Evolutionary conservation across 1,139 yeast genomes (phyloP), one percentile per base, ranked within the genome.

Genomic region (Taphrina flavorubra): DNA sequence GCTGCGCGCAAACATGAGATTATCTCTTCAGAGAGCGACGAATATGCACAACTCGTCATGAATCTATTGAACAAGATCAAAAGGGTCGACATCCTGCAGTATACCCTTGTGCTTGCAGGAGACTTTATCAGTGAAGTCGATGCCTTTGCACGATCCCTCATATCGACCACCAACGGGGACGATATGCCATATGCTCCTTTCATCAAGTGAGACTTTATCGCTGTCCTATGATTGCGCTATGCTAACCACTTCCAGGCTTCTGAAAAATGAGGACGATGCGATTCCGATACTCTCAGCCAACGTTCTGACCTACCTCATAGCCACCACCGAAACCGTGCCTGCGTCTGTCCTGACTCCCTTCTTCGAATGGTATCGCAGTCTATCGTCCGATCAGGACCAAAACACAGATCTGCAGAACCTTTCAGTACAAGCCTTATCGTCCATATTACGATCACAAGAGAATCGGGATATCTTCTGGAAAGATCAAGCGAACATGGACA

Each of bases 61-160:
- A 83, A 84, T 68, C 77, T 88, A 72, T 81, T 89, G 76, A 80
- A 83, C 74, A 84, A 85, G 74, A 76, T 77, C 71, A 78, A 81
- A 57, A 80, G 88, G 71, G 89, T 86, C 74, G 97, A 92, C 74
- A 88, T 90, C 42, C 84, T 87, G 74, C 89, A 89, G 77, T 88
- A 87, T 75, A 83, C 89, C 44, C 83, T 89, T 71, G 90, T 89
- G 47, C 81, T 90, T 72, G 80, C 87, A 67, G 86, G 87, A 69
- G 95, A 89, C 73, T 81, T 89, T 73, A 79, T 84, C 31, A 75
- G 60, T 44, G 70, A 59, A 7, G 70, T 75, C 31, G 76, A 75
- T 5, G 68, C 76, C 71, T 63, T 76, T 47, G 67, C 47, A 11
- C 53, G 55, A 8, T 79, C 82, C 53, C 83, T 84, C 40, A 80